Evolutionary conservation across 306 rosid species (phyloP), one percentile per base, ranked within the genome.

Genomic region (Glycine tomentella): DNA sequence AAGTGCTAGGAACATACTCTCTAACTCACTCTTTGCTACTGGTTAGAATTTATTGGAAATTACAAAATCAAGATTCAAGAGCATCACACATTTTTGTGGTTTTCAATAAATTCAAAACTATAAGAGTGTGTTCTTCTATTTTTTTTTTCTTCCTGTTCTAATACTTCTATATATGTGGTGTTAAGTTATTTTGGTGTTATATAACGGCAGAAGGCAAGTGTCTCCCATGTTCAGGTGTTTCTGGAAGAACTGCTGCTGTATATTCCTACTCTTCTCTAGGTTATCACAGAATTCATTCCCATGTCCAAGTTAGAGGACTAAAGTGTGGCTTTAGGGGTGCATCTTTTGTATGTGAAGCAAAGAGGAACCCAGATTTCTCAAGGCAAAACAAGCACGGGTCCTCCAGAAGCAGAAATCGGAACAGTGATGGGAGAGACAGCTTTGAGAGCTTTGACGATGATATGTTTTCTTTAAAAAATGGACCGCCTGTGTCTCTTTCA

Each of bases 321-420:
- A 90, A 78, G 81, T 82, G 84, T 80, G 80, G 91, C 75, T 78
- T 80, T 31, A 15, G 25, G 55, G 83, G 90, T 55, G 69, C 82
- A 55, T 86, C 94, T 78, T 67, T 91, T 59, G 88, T 81, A 9
- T 95, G 98, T 80, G 80, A 86, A 84, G 89, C 97, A 50, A 83
- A 87, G 86, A 89, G 92, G 82, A 89, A 87, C 78, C 90, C 98
- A 5, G 98, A 95, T 72, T 90, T 93, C 78, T 82, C 94, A 3
- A 90, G 92, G 90, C 97, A 90, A 82, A 90, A 84, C 86, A 89
- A 83, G 86, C 85, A 90, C 0, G 90, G 87, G 6, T 86, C 65
- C 76, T 90, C 94, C 53, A 83, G 93, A 77, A 86, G 85, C 71
- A 93, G 94, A 82, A 92, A 93, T 65, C 89, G 88, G 86, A 85